A percentile compares a stretch with the other conserved stretches of the same genome.
Conservation (phyloP, 139 green algal species). For the Chlorella sp. region DNA sequence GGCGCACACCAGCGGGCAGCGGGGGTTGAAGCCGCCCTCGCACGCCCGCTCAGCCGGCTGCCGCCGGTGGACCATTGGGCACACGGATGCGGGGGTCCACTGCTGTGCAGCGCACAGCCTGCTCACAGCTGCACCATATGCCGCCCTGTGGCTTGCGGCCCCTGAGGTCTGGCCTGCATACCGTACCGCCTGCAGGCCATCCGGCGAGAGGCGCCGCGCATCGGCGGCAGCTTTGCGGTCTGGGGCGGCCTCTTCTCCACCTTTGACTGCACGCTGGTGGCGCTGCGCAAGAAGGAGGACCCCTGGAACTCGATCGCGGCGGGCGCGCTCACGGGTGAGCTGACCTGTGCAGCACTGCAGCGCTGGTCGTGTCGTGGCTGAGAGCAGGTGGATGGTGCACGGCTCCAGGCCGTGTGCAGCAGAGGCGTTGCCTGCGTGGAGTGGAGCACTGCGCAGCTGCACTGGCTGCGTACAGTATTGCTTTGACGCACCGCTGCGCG, state of each 20-base stretch:
- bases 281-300: conserved; percentile 95
- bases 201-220: conserved; percentile 86
- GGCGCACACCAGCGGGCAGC: background rate
- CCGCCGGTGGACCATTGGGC: too few relatives aligned
- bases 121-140: too few relatives aligned
- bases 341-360: background rate
- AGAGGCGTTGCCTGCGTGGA: too few relatives aligned
- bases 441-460: too few relatives aligned
- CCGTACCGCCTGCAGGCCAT: conserved; percentile 64
- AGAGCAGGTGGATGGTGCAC: too few relatives aligned
- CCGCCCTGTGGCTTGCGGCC: too few relatives aligned
- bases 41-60: too few relatives aligned
- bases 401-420: too few relatives aligned
- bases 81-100: too few relatives aligned
- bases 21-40: too few relatives aligned
- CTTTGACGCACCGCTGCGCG: background rate
- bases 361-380: background rate
- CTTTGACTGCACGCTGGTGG: conserved; percentile 97
- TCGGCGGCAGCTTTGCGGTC: conserved; percentile 98
- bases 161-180: too few relatives aligned
- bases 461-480: background rate
- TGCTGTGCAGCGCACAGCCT: too few relatives aligned
- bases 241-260: conserved; percentile 97
- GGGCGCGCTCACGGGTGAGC: conserved; percentile 79
- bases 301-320: conserved; percentile 97